Percentiles rank a stretch among this genome's conserved stretches.
phyloP scores from a whole-genome alignment of 75 land plant species.

The Adiantum capillusveneris region DNA sequence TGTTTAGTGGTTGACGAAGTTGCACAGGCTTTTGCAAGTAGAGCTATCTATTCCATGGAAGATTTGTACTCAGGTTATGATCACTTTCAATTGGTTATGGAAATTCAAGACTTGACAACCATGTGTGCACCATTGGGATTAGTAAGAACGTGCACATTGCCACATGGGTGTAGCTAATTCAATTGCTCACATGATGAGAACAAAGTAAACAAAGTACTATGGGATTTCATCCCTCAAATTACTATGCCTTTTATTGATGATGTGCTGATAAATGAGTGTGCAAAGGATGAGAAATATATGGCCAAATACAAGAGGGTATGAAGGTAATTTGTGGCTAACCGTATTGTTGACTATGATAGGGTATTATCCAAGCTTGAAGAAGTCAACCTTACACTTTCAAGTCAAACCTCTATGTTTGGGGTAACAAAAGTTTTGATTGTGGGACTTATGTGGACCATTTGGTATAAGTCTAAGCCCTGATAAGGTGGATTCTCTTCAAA shows the following conservation, averaged over 20 bases:
- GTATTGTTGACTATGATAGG: neutral
- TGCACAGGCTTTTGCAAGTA: neutral
- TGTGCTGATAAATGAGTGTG: conserved; percentile 2
- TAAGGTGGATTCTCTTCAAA: neutral
- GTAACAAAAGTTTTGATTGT: neutral
- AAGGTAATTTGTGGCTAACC: neutral
- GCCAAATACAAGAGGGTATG: neutral
- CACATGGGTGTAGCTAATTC: conserved; percentile 1
- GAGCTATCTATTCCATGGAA: neutral
- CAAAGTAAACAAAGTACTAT: neutral
- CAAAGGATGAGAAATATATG: neutral
- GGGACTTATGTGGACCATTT: conserved; percentile 1
- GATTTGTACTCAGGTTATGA: conserved; percentile 1
- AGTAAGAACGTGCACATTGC: conserved; percentile 9
- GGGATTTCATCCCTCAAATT: neutral
- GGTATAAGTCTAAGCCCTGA: neutral
- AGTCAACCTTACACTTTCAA: neutral
- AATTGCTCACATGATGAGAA: conserved; percentile 5
- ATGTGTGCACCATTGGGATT: neutral
- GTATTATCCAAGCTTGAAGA: neutral
- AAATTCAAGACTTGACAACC: neutral
- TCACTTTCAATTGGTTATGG: neutral
- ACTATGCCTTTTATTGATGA: conserved; percentile 1
- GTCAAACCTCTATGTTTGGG: neutral
- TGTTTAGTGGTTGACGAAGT: neutral